Base-by-base conservation (phyloP, 805 yeast genomes). In the Candida oleophila region DNA sequence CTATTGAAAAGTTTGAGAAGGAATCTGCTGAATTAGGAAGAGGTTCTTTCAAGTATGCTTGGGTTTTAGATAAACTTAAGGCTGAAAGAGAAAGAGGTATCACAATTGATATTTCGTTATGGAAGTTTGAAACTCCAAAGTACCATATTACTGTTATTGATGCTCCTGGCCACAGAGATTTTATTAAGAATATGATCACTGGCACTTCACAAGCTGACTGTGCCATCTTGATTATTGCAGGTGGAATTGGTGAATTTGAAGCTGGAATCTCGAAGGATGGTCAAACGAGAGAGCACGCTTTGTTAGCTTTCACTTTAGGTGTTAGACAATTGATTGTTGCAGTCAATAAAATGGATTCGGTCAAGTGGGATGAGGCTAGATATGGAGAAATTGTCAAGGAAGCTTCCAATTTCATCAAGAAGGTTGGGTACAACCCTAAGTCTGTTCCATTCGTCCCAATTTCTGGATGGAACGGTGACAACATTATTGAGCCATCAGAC, bases 81-180 rank as follows among this genome's bases (percentile, higher is more conserved):
- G 94, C 95, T 69, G 96, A 89, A 81, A 85, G 96, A 78, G 92
- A 87, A 76, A 87, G 96, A 81, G 96, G 96, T 86, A 89, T 89
- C 81, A 89, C 96, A 71, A 88, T 89, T 66, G 96, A 89, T 74
- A 88, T 89, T 62, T 92, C 95, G 73, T 81, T 87, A 68, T 85
- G 94, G 85, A 82, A 85, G 77, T 88, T 89, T 83, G 92, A 87
- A 78, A 88, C 96, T 71, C 89, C 90, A 65, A 85, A 84, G 74
- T 86, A 82, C 80, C 78, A 83, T 68, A 94, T 88, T 68, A 89
- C 95, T 66, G 94, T 89, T 68, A 88, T 88, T 69, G 96, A 88
- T 71, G 95, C 96, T 62, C 96, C 96, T 73, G 96, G 96, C 71
- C 96, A 88, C 86, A 84, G 91, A 78, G 96, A 88, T 82, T 88